Conservation (phyloP, 176 grass and related monocot species). For the Bothriochloa decipiens region DNA sequence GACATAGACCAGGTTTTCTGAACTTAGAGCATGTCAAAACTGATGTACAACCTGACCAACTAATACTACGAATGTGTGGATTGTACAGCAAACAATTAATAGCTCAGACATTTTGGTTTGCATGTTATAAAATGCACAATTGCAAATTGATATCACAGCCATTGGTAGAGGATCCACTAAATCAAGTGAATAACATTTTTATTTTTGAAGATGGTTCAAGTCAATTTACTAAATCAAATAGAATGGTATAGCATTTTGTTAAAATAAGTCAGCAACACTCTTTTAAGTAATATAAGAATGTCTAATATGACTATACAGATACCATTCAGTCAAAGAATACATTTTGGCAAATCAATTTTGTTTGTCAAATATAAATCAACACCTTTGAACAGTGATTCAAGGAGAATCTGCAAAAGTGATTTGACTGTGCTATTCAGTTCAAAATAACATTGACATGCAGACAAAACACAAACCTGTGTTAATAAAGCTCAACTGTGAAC, state of each 20-base stretch:
- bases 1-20: slow-evolving; percentile 43
- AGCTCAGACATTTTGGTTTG: not conserved
- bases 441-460: not conserved
- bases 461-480: not conserved
- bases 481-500: not conserved
- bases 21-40: slow-evolving; percentile 40
- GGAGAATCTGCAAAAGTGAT: not conserved
- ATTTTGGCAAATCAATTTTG: not conserved
- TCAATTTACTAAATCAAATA: not conserved
- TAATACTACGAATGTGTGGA: slow-evolving; percentile 10
- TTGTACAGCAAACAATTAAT: not conserved
- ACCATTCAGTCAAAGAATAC: not conserved
- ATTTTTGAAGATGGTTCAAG: not conserved
- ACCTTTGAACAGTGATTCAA: not conserved
- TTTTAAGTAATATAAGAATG: not conserved
- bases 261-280: not conserved
- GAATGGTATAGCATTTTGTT: not conserved
- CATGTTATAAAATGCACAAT: not conserved
- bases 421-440: not conserved
- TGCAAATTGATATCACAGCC: slow-evolving; percentile 18
- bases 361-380: not conserved
- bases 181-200: slow-evolving; percentile 4
- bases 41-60: slow-evolving; percentile 19
- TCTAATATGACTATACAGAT: not conserved
- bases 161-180: slow-evolving; percentile 1